Conservation (phyloP, 495 filamentous ascomycete genomes). For the Penicillium psychrofluorescens region DNA sequence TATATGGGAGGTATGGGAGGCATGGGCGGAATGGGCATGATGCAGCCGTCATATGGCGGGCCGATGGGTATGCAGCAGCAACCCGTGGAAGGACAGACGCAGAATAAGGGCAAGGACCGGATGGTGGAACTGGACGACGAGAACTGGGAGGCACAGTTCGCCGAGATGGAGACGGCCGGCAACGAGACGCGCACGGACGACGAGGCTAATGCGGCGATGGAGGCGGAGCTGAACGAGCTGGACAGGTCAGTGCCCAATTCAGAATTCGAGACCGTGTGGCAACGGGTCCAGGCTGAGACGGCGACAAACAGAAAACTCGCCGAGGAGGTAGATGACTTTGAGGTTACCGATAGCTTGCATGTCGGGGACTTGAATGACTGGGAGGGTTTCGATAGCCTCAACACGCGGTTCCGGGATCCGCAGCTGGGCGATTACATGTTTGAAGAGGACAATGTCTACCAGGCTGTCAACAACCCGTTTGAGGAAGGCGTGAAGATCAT, state of each 20-base stretch:
- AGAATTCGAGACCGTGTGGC: slow-evolving; percentile 83
- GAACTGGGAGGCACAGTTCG: slow-evolving; percentile 95
- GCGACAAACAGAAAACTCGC: slow-evolving; percentile 61
- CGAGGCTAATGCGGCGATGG: slow-evolving; percentile 69
- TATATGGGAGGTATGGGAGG: slow-evolving; percentile 43
- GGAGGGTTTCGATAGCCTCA: slow-evolving; percentile 62
- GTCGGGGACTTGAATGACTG: slow-evolving; percentile 63
- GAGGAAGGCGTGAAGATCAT: slow-evolving; percentile 87
- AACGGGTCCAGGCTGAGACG: slow-evolving; percentile 76
- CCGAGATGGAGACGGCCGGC: slow-evolving; percentile 71
- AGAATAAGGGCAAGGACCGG: slow-evolving; percentile 80
- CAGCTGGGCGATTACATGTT: slow-evolving; percentile 86
- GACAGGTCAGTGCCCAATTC: slow-evolving; percentile 66
- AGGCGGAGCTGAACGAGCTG: slow-evolving; percentile 82
- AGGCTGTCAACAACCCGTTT: slow-evolving; percentile 69
- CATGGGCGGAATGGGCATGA: slow-evolving; percentile 42
- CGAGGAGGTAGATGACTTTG: slow-evolving; percentile 53
- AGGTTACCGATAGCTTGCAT: slow-evolving; percentile 47
- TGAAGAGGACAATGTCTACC: slow-evolving; percentile 86
- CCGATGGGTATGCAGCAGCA: slow-evolving; percentile 44
- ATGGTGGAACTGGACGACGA: slow-evolving; percentile 89
- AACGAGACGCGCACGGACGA: slow-evolving; percentile 53
- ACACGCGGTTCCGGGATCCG: slow-evolving; percentile 58
- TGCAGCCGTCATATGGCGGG: slow-evolving; percentile 37
- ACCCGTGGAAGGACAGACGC: slow-evolving; percentile 36